Conservation (phyloP, 768 basidiomycete genomes). For the Coprinellus micaceus region DNA sequence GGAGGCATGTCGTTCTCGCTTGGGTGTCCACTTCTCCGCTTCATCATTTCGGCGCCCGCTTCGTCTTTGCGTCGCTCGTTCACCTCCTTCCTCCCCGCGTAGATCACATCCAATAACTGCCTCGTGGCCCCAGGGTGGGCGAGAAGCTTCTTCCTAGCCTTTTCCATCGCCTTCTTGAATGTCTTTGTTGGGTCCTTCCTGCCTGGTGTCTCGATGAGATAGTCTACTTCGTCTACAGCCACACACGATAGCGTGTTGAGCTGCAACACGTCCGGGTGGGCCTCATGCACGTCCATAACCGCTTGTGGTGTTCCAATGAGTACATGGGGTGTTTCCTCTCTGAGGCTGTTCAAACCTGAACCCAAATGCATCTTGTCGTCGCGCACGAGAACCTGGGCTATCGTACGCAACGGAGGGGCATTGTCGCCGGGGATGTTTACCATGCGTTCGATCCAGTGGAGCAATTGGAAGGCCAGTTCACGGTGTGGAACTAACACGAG, state of each 20-base stretch:
- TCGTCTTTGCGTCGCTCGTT: slow-evolving; percentile 24
- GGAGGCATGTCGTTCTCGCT: slow-evolving; percentile 13
- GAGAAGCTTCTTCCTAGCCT: slow-evolving; percentile 38
- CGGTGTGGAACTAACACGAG: slow-evolving; percentile 70
- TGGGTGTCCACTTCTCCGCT: slow-evolving; percentile 12
- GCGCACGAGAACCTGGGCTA: slow-evolving; percentile 63
- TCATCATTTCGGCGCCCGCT: slow-evolving; percentile 10
- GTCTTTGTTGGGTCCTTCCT: slow-evolving; percentile 36
- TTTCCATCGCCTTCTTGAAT: slow-evolving; percentile 31
- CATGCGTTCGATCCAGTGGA: slow-evolving; percentile 61
- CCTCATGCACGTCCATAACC: slow-evolving; percentile 50
- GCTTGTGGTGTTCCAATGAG: slow-evolving; percentile 73
- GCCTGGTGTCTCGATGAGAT: slow-evolving; percentile 56
- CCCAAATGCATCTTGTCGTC: slow-evolving; percentile 39
- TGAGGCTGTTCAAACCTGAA: slow-evolving; percentile 36
- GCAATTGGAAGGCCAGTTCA: slow-evolving; percentile 65
- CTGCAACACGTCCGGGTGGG: slow-evolving; percentile 41
- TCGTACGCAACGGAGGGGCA: slow-evolving; percentile 33
- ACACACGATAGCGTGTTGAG: slow-evolving; percentile 42
- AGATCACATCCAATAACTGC: slow-evolving; percentile 57
- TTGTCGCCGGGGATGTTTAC: slow-evolving; percentile 28
- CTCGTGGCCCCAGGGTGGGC: slow-evolving; percentile 59
- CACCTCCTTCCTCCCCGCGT: slow-evolving; percentile 31
- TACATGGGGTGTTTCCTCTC: slow-evolving; percentile 53
- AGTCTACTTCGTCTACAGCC: slow-evolving; percentile 76